Evolutionary conservation across 768 basidiomycete genomes (phyloP).

Genomic region (Suillus subluteus): DNA sequence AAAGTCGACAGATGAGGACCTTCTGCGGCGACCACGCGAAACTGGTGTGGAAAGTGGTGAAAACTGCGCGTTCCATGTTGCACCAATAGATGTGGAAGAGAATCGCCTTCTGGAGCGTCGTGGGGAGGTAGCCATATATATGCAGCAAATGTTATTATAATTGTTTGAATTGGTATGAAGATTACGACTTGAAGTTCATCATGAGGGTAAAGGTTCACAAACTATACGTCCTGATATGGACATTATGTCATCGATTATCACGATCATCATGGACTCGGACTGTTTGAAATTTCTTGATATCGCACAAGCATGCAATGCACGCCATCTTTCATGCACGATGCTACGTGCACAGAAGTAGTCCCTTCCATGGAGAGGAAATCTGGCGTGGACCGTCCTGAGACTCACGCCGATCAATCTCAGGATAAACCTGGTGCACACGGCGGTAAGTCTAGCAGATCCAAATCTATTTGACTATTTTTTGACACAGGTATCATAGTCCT

Average conservation of each 20-base stretch:
- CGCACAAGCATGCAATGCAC: not conserved
- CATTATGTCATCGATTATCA: not conserved
- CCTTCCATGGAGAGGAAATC: not conserved
- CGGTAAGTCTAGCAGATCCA: not conserved
- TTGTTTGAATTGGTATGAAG: constrained; percentile 3
- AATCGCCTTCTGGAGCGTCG: constrained; percentile 37
- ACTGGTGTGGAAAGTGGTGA: constrained; percentile 16
- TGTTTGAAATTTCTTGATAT: not conserved
- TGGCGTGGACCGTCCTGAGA: not conserved
- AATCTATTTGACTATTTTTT: not conserved
- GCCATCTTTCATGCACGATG: not conserved
- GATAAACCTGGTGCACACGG: not conserved
- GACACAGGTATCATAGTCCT: constrained; percentile 1
- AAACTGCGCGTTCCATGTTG: constrained; percentile 24
- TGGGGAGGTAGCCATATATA: constrained; percentile 35
- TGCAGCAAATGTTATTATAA: not conserved
- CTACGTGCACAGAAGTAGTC: not conserved
- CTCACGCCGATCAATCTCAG: not conserved
- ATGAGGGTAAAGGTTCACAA: not conserved
- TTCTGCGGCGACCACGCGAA: constrained; percentile 20
- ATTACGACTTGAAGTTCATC: constrained; percentile 1
- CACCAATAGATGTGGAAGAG: constrained; percentile 31
- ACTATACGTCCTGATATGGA: not conserved
- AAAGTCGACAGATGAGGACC: constrained; percentile 18
- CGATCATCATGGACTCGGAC: not conserved